These are phyloP conservation scores for Botrytis pseudocinerea DNA, from an alignment of 2,329 filamentous ascomycete species.

Conservation along the genomic window DNA sequence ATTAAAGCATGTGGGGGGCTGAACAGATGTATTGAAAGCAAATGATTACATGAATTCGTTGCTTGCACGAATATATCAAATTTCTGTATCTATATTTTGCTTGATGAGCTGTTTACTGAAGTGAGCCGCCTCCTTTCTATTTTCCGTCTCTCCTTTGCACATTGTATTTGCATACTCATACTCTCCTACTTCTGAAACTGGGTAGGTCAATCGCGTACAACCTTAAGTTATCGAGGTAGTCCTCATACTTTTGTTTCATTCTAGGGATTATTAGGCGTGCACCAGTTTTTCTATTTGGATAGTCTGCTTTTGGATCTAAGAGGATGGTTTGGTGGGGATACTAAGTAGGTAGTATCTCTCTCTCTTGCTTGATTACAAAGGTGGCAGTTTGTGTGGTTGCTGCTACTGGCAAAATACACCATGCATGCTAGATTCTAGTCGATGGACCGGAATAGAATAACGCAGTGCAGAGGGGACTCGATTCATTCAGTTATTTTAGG, in stretches of 20 bases:
- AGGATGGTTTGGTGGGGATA: not conserved
- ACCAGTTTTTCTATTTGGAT: not conserved
- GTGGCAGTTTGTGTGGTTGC: not conserved
- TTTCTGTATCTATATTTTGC: not conserved
- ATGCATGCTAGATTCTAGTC: not conserved
- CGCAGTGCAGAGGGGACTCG: not conserved
- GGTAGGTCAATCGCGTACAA: not conserved
- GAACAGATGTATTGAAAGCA: slow-evolving; percentile 1
- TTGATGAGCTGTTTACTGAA: not conserved
- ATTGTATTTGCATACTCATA: not conserved
- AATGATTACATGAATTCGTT: not conserved
- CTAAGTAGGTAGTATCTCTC: not conserved
- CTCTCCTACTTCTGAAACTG: not conserved
- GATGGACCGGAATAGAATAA: not conserved
- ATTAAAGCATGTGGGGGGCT: not conserved
- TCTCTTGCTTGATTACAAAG: not conserved
- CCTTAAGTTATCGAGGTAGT: not conserved
- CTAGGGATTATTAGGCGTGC: not conserved
- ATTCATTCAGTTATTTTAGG: not conserved
- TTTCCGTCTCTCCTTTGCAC: not conserved
- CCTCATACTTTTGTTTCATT: not conserved
- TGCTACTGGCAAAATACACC: not conserved
- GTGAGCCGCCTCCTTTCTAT: not conserved
- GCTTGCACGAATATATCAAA: not conserved
- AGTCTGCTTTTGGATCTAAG: not conserved